These are phyloP conservation scores for Pyrenophora teres DNA, from an alignment of 2,329 filamentous ascomycete species.

Conservation along the genomic window DNA sequence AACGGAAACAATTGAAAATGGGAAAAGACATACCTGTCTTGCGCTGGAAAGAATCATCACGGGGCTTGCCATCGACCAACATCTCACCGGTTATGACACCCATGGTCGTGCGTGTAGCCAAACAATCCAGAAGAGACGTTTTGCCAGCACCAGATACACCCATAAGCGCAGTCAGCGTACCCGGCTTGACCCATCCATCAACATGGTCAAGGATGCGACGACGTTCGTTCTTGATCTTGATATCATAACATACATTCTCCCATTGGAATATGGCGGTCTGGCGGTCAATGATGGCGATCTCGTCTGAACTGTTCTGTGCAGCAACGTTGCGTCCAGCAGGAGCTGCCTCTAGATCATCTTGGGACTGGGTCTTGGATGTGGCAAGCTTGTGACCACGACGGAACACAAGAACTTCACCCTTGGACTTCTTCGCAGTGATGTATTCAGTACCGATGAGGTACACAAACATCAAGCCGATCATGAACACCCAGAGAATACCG, in stretches of 20 bases:
- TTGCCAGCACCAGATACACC: conserved; percentile 93
- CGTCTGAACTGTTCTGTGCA: conserved; percentile 44
- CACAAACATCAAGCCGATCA: conserved; percentile 48
- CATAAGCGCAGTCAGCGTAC: conserved; percentile 84
- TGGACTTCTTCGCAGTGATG: conserved; percentile 56
- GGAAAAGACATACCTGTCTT: conserved; percentile 67
- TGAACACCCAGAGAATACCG: conserved; percentile 53
- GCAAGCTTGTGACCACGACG: conserved; percentile 52
- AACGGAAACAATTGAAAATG: too few relatives aligned
- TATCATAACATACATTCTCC: conserved; percentile 78
- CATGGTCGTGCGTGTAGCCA: conserved; percentile 85
- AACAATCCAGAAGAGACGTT: conserved; percentile 83
- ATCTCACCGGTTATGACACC: conserved; percentile 87
- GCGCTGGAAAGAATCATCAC: conserved; percentile 83
- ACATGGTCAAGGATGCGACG: conserved; percentile 82
- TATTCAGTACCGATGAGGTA: conserved; percentile 54
- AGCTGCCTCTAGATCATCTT: conserved; percentile 50
- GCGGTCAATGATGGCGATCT: conserved; percentile 57
- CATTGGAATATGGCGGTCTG: conserved; percentile 84
- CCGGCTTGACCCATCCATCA: conserved; percentile 92
- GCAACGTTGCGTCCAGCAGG: conserved; percentile 36
- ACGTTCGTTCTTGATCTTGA: conserved; percentile 77
- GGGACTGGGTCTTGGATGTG: conserved; percentile 52
- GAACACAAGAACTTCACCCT: conserved; percentile 58
- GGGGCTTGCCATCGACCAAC: conserved; percentile 75